Conservation (phyloP, 495 filamentous ascomycete species). For the Penicillium ochrochloron region DNA sequence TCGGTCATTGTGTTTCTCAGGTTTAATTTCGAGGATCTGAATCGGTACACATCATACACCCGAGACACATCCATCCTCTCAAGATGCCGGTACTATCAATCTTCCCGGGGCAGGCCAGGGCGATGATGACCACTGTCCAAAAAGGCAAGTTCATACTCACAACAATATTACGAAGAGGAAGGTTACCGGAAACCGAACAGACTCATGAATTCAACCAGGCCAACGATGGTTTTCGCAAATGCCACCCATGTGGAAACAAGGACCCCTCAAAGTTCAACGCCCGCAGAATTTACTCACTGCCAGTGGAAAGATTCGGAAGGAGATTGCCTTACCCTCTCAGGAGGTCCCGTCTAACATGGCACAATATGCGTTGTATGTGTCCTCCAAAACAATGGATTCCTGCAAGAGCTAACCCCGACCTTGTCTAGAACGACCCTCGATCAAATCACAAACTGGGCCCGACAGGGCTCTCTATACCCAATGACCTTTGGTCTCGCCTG, state of each 20-base stretch:
- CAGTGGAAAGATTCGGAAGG: conserved; percentile 59
- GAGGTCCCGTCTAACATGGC: conserved; percentile 90
- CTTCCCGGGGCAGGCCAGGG: neutral
- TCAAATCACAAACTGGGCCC: conserved; percentile 90
- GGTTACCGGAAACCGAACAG: neutral
- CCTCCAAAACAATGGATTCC: neutral
- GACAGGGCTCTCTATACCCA: conserved; percentile 93
- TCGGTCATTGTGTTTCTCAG: too few species aligned
- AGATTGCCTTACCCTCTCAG: conserved; percentile 88
- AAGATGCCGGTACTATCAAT: neutral
- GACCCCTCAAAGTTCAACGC: neutral
- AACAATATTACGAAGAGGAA: neutral
- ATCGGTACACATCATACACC: too few species aligned
- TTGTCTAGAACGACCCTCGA: conserved; percentile 80
- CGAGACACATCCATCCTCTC: neutral
- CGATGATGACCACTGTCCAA: neutral
- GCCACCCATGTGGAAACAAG: neutral
- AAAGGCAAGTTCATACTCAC: neutral
- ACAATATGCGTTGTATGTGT: conserved; percentile 92
- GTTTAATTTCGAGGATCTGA: too few species aligned
- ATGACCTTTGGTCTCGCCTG: conserved; percentile 98
- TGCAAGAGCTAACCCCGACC: conserved; percentile 15
- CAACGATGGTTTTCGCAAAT: neutral
- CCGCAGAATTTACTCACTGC: conserved; percentile 38
- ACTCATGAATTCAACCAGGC: neutral